A percentile compares a stretch with the other conserved stretches of the same genome.
Conservation (phyloP, 805 yeast species). For the Teunomyces cretensis region DNA sequence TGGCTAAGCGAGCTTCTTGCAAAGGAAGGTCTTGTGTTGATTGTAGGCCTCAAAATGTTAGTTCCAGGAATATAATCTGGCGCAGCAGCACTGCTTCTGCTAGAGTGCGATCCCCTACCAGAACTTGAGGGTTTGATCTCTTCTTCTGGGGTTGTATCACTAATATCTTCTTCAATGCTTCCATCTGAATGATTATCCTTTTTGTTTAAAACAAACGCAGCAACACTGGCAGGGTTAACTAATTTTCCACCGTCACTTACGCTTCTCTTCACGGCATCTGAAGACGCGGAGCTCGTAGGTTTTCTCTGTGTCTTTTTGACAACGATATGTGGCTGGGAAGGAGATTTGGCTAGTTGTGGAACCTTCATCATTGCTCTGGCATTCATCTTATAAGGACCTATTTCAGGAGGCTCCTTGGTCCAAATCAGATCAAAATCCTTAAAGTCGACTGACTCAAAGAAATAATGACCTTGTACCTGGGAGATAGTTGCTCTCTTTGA, state of each 20-base stretch:
- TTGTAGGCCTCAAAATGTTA: slow-evolving; percentile 52
- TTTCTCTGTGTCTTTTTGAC: slow-evolving; percentile 10
- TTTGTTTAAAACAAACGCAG: slow-evolving; percentile 39
- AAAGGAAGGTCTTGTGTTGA: slow-evolving; percentile 35
- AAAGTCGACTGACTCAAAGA: slow-evolving; percentile 74
- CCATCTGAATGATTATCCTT: slow-evolving; percentile 13
- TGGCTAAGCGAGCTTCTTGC: slow-evolving; percentile 17
- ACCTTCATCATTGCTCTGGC: slow-evolving; percentile 80
- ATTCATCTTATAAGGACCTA: slow-evolving; percentile 69
- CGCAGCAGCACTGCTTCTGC: background rate
- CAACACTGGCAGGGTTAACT: slow-evolving; percentile 33
- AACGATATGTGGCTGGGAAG: slow-evolving; percentile 14
- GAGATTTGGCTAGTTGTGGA: slow-evolving; percentile 38
- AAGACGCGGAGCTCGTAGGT: slow-evolving; percentile 2
- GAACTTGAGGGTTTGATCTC: slow-evolving; percentile 21
- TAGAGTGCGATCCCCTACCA: slow-evolving; percentile 14
- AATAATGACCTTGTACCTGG: slow-evolving; percentile 63
- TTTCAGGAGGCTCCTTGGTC: slow-evolving; percentile 63
- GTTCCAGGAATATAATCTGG: slow-evolving; percentile 61
- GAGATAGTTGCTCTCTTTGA: slow-evolving; percentile 57
- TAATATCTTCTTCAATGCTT: slow-evolving; percentile 4
- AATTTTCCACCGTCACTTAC: slow-evolving; percentile 6
- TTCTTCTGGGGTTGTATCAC: slow-evolving; percentile 2
- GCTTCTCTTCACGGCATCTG: background rate
- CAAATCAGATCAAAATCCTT: slow-evolving; percentile 63